Conservation (phyloP, 2,329 filamentous ascomycete genomes). For the Acrocalymma vagum region DNA sequence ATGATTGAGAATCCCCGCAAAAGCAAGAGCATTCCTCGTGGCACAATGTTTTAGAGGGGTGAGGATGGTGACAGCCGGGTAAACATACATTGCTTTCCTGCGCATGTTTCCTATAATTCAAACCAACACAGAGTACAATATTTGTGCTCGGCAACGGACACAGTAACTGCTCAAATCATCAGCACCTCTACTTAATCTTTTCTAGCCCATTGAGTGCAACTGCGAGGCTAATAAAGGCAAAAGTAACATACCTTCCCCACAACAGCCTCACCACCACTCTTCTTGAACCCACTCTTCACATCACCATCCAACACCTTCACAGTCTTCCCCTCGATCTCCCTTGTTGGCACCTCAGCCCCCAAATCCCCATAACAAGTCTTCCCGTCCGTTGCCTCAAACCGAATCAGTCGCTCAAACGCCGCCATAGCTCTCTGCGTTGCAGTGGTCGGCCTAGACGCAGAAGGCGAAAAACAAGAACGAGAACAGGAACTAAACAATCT, state of each 20-base stretch:
- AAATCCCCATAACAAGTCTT: slow-evolving; percentile 42
- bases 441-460: no score
- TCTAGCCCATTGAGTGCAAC: neutral
- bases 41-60: no score
- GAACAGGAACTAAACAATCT: no score
- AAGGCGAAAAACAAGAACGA: no score
- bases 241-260: slow-evolving; percentile 30
- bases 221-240: neutral
- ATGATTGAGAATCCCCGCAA: no score
- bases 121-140: slow-evolving; percentile 43
- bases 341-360: slow-evolving; percentile 34
- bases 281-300: slow-evolving; percentile 38
- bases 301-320: slow-evolving; percentile 40
- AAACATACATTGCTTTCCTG: slow-evolving; percentile 38
- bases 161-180: slow-evolving; percentile 32
- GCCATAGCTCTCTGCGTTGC: slow-evolving; percentile 18
- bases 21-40: no score
- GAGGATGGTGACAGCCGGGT: slow-evolving; percentile 5
- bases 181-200: neutral
- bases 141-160: slow-evolving; percentile 36
- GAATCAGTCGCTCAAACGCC: slow-evolving; percentile 42
- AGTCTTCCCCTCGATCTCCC: slow-evolving; percentile 38
- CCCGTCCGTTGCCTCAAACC: slow-evolving; percentile 40
- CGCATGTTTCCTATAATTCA: slow-evolving; percentile 46
- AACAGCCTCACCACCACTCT: slow-evolving; percentile 31